These are phyloP conservation scores for Neofusicoccum cordaticola DNA, from an alignment of 2,329 filamentous ascomycete species.

Conservation along the genomic window DNA sequence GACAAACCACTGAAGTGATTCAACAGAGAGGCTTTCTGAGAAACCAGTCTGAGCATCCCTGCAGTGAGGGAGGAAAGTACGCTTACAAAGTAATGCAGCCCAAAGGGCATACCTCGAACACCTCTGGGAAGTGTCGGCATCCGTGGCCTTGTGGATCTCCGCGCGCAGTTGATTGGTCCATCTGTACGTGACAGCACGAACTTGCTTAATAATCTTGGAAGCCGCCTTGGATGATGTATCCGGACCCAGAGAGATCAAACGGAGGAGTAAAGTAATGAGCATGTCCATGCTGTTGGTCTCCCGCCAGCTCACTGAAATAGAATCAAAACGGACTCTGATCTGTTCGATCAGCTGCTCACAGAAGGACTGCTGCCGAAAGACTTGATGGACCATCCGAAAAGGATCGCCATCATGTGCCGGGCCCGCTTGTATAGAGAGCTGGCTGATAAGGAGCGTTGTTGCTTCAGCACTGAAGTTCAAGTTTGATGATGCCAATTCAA, in stretches of 20 bases:
- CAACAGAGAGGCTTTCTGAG: neutral
- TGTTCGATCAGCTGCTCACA: constrained; percentile 49
- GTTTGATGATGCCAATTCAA: constrained; percentile 52
- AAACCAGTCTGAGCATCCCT: neutral
- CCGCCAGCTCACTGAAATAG: constrained; percentile 56
- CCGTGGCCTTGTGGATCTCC: constrained; percentile 42
- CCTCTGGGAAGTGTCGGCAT: constrained; percentile 39
- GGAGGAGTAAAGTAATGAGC: constrained; percentile 52
- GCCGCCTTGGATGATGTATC: constrained; percentile 18
- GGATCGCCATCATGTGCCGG: constrained; percentile 35
- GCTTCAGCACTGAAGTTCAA: constrained; percentile 60
- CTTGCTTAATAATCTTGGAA: constrained; percentile 38
- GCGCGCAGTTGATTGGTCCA: constrained; percentile 52
- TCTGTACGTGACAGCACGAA: constrained; percentile 42
- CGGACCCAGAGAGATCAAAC: constrained; percentile 34
- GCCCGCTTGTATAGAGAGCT: constrained; percentile 56
- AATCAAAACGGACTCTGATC: constrained; percentile 45
- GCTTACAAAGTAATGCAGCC: constrained; percentile 56
- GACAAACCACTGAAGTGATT: constrained; percentile 32
- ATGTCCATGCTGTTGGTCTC: constrained; percentile 59
- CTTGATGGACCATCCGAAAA: constrained; percentile 48
- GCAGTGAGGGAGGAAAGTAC: constrained; percentile 41
- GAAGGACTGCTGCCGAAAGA: constrained; percentile 53
- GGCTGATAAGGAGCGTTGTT: constrained; percentile 49
- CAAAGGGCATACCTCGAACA: constrained; percentile 50